Evolutionary conservation across 1,139 yeast species (phyloP), one percentile per base, ranked within the genome.

Genomic region (Geotrichum klebahnii): DNA sequence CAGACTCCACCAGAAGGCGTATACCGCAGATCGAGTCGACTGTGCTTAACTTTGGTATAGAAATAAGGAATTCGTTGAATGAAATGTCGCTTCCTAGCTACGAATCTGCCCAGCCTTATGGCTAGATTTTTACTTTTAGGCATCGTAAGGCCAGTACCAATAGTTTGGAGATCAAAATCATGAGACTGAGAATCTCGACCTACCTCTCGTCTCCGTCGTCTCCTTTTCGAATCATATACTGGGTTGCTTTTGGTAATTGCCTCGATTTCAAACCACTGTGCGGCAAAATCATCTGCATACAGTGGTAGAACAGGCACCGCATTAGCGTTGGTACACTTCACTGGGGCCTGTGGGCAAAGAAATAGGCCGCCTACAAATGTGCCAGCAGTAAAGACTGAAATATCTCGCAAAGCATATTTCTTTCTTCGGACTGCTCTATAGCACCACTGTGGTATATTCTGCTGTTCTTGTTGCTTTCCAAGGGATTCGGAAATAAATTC

Each of bases 291-390:
- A 55, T 82, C 88, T 0, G 87, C 82, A 23, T 79, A 65, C 37
- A 84, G 63, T 0, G 92, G 90, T 44, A 74, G 57, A 2, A 82
- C 55, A 0, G 88, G 86, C 3, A 59, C 63, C 39, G 72, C 63
- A 33, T 60, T 58, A 9, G 60, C 59, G 45, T 72, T 57, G 17
- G 71, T 61, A 34, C 64, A 56, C 16, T 35, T 36, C 1, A 76
- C 55, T 10, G 14, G 29, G 6, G 22, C 38, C 10, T 31, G 12
- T 2, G 74, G 69, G 59, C 87, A 81, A 55, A 75, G 75, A 61
- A 74, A 84, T 5, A 84, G 57, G 0, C 82, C 90, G 4, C 94
- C 94, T 1, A 84, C 78, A 64, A 79, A 75, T 0, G 83, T 75
- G 40, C 73, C 70, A 0, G 90, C 88, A 23, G 79, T 67, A 59